Evolutionary conservation across 2,329 filamentous ascomycete species (phyloP), one percentile per base, ranked within the genome.

Genomic region (Aspergillus tanneri): DNA sequence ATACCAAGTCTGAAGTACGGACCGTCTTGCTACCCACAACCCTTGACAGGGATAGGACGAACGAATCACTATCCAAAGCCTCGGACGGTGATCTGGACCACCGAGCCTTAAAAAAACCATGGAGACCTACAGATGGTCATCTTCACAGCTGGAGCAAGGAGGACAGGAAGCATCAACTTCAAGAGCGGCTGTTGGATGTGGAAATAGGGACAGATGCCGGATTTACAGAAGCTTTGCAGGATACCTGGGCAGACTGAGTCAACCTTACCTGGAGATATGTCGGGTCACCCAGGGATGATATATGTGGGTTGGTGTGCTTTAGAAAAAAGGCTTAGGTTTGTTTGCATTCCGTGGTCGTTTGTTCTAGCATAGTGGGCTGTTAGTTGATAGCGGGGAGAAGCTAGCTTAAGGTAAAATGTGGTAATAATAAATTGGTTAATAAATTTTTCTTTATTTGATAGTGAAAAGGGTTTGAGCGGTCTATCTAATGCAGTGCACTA

Each of bases 161-260:
- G 54, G 84, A 87, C 66, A 76, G 81, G 41, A 84, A 86, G 65
- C 79, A 82, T 61, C 44, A 80, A 38, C 70, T 71, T 4, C 75
- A 82, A 56, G 69, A 72, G 27, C 72, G 59, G 50, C 45, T 67
- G 47, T 50, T 65, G 25, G 48, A 52, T 25, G 34, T 56, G 36
- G 60, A 62, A 53, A 60, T 77, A 59, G 76, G 80, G 38, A 70
- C 75, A 45, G 72, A 70, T 64, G 75, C 63, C 1, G 83, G 83
- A 0, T 86, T 85, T 46, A 81, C 83, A 0, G 74, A 83, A 52
- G 78, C 78, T 16, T 27, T 21, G 6, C 72, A 76, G 53, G 77
- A 38, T 14, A 14, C n/a, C n/a, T n/a, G n/a, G n/a, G n/a, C n/a
- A n/a, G 34, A n/a, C 22, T 35, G 34, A 28, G 35, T 34, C 18